A percentile compares a stretch with the other conserved stretches of the same genome.
Conservation (phyloP, 371 early-diverging fungal species). For the Apophysomyces trapeziformis region DNA sequence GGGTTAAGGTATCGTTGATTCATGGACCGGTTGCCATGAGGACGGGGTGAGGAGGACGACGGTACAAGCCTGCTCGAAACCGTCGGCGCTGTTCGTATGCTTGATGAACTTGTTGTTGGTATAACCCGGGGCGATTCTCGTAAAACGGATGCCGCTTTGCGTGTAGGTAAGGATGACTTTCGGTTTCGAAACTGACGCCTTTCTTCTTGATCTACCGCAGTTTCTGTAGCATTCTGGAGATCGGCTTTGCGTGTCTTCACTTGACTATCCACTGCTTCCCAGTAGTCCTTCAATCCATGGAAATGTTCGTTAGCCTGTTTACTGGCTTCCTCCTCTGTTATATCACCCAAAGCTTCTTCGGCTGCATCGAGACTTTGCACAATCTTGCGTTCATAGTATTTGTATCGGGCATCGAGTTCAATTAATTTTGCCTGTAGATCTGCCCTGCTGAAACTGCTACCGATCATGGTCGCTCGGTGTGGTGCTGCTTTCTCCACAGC, state of each 20-base stretch:
- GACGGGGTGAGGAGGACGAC: constrained; percentile 22
- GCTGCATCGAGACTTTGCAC: constrained; percentile 43
- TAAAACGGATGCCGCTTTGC: constrained; percentile 35
- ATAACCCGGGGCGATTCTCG: constrained; percentile 13
- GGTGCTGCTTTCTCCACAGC: constrained; percentile 36
- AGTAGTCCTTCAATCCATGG: constrained; percentile 23
- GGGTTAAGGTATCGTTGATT: constrained; percentile 4
- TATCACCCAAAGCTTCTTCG: constrained; percentile 19
- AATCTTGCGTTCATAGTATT: constrained; percentile 54
- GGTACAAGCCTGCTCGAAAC: constrained; percentile 15
- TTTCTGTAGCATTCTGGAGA: constrained; percentile 32
- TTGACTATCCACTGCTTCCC: constrained; percentile 29
- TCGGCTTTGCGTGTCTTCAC: constrained; percentile 38
- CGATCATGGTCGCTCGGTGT: constrained; percentile 22
- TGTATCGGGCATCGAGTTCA: constrained; percentile 61
- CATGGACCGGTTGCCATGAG: constrained; percentile 5
- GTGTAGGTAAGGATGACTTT: constrained; percentile 50
- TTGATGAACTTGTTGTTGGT: constrained; percentile 28
- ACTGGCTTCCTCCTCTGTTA: constrained; percentile 1
- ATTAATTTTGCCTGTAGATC: constrained; percentile 57
- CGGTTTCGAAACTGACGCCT: constrained; percentile 25
- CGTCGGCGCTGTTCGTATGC: constrained; percentile 18
- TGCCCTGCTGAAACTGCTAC: constrained; percentile 34
- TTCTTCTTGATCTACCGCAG: constrained; percentile 22
- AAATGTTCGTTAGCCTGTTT: constrained; percentile 18